These are phyloP conservation scores for Candida tallmaniae DNA, from an alignment of 805 yeast species.

Conservation along the genomic window DNA sequence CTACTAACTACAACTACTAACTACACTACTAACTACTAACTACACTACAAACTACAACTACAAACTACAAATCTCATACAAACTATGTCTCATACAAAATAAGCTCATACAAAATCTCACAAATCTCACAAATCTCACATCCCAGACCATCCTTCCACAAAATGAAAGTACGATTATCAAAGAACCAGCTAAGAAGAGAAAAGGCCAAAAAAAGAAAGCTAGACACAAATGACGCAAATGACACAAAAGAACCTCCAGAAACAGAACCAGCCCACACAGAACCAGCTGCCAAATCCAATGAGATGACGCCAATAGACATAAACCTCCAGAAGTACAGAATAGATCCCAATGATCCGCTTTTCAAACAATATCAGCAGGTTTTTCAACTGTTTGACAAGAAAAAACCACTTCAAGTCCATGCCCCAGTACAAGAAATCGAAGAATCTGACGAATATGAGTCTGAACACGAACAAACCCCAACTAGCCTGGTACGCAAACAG, in stretches of 20 bases:
- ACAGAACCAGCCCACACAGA: neutral
- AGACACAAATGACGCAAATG: conserved; percentile 5
- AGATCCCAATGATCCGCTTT: conserved; percentile 8
- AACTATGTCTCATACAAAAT: no score
- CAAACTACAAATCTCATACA: no score
- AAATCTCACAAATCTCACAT: no score
- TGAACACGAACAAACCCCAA: conserved; percentile 10
- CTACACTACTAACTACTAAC: no score
- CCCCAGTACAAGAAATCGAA: conserved; percentile 5
- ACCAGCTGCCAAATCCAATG: neutral
- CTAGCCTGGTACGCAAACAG: conserved; percentile 44
- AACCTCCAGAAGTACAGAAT: neutral
- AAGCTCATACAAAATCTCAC: no score
- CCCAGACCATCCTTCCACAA: no score
- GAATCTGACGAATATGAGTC: conserved; percentile 17
- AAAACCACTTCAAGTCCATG: neutral
- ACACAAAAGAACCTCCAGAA: neutral
- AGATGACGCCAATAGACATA: neutral
- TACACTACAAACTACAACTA: no score
- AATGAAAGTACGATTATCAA: conserved; percentile 30
- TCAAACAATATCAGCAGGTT: conserved; percentile 17
- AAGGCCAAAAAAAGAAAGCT: conserved; percentile 35
- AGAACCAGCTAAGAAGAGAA: conserved; percentile 53
- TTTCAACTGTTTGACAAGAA: conserved; percentile 13
- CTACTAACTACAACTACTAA: no score